Evolutionary conservation across 1,284 basidiomycete species (phyloP).

Genomic region (Afroboletus lepidellus): DNA sequence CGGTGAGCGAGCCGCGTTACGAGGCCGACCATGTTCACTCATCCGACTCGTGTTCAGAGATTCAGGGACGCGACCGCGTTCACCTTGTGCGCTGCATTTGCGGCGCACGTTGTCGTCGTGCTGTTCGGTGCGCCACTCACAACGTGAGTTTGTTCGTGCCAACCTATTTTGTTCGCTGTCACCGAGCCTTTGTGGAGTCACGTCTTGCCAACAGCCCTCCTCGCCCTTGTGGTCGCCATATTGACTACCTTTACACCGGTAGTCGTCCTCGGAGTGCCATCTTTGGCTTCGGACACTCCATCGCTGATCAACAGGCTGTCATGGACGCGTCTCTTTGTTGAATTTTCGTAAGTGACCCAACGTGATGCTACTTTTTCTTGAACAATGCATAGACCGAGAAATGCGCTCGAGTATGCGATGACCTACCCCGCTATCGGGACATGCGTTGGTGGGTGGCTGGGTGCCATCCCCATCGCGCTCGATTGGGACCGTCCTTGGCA

Average conservation of each 20-base stretch:
- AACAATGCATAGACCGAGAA: constrained; percentile 49
- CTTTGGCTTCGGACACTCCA: constrained; percentile 40
- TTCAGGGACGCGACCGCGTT: constrained; percentile 50
- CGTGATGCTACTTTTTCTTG: constrained; percentile 2
- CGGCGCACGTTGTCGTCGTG: constrained; percentile 51
- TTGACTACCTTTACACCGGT: constrained; percentile 68
- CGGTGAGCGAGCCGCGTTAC: constrained; percentile 33
- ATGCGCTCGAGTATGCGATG: constrained; percentile 70
- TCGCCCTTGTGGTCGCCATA: constrained; percentile 68
- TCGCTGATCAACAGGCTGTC: constrained; percentile 49
- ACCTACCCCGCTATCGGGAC: constrained; percentile 81
- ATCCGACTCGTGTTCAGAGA: constrained; percentile 20
- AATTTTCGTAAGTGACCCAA: constrained; percentile 64
- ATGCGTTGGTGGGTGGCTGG: constrained; percentile 74
- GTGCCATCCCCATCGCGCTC: constrained; percentile 79
- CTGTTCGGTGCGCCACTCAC: constrained; percentile 76
- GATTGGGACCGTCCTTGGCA: constrained; percentile 98
- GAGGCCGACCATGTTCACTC: constrained; percentile 3
- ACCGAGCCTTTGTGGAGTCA: constrained; percentile 39
- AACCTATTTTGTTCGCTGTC: neutral
- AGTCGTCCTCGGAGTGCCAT: constrained; percentile 69
- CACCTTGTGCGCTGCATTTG: constrained; percentile 50
- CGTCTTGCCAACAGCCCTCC: constrained; percentile 58
- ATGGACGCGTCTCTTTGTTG: constrained; percentile 78
- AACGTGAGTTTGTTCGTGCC: constrained; percentile 41